Base-by-base conservation (phyloP, 2,329 filamentous ascomycete genomes). In the Pestalotiopsis sp. region DNA sequence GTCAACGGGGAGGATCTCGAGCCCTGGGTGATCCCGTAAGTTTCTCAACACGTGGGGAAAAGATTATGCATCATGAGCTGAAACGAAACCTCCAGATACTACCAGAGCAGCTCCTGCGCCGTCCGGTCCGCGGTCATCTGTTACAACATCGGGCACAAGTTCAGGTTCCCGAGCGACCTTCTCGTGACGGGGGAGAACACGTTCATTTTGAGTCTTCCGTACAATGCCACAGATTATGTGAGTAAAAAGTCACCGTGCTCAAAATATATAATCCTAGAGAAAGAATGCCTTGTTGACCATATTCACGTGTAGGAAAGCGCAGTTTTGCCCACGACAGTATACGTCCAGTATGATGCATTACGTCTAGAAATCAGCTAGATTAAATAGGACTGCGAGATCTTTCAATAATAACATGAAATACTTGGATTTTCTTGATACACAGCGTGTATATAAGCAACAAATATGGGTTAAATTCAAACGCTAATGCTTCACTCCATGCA, bases 311-410 rank as follows among this genome's bases (percentile, higher is more conserved):
- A 85, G 17, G 87, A 90, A 77, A 84, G 83, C 38, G 88, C 89
- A 0, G 64, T 90, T 9, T 71, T 90, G 67, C 83, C 88, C 0
- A 77, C 78, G 57, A 83, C 82, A 0, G 80, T 88, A 0, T 91
- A 91, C 75, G 84, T 91, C 5, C 88, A 91, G 78, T 91, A 91
- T 70, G 89, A 91, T 78, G 88, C 89, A 2, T 72, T 91, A 73
- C 81, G 88, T 64, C 72, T 91, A 60, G 89, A 91, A 73, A 74
- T 91, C 11, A 66, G 60, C 40, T 63, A 39, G 39, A 61, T 5
- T 20, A n/a, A 67, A 56, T 70, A 61, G 20, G 14, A 40, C 6
- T 22, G 58, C 5, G 5, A 61, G 7, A 61, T 38, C 30, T 9
- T n/a, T 24, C 17, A 58, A 58, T 58, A 11, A 58, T 35, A 35